Conservation (phyloP, 768 basidiomycete genomes). For the Mrakia blollopis region DNA sequence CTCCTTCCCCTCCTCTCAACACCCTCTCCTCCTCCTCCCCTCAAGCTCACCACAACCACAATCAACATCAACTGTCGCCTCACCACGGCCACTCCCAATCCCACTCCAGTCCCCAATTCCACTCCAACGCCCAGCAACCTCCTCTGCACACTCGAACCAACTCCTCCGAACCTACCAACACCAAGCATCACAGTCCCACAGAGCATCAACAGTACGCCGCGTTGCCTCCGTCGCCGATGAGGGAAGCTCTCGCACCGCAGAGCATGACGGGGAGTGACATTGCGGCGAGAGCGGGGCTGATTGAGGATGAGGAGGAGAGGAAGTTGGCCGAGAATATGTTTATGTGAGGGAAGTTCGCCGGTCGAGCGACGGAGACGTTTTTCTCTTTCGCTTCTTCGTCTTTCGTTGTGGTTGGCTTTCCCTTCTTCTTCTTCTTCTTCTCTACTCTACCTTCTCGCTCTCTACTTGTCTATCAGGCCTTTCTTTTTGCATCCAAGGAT, state of each 20-base stretch:
- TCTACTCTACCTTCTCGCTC: too few relatives aligned
- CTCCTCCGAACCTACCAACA: not conserved
- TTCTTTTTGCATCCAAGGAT: too few relatives aligned
- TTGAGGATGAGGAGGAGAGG: slow-evolving; percentile 31
- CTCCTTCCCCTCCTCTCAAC: not conserved
- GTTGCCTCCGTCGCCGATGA: not conserved
- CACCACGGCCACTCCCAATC: not conserved
- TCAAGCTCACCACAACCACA: not conserved
- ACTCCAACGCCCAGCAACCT: not conserved
- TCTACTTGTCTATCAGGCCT: too few relatives aligned
- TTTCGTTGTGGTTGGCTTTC: too few relatives aligned
- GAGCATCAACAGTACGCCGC: not conserved
- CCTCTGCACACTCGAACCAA: not conserved
- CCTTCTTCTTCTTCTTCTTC: too few relatives aligned
- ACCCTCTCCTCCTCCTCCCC: slow-evolving; percentile 4
- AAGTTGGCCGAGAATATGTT: slow-evolving; percentile 28
- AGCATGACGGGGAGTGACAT: slow-evolving; percentile 4
- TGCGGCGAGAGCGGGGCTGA: not conserved
- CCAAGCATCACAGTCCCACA: not conserved
- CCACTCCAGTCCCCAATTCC: not conserved
- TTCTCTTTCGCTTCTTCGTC: too few relatives aligned
- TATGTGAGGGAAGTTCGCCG: too few relatives aligned
- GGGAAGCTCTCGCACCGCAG: not conserved
- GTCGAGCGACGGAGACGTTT: too few relatives aligned
- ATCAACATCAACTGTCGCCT: too few relatives aligned